A percentile compares a stretch with the other conserved stretches of the same genome.
Evolutionary conservation across 805 yeast species (phyloP).

Genomic region (Starmera dryadoides): DNA sequence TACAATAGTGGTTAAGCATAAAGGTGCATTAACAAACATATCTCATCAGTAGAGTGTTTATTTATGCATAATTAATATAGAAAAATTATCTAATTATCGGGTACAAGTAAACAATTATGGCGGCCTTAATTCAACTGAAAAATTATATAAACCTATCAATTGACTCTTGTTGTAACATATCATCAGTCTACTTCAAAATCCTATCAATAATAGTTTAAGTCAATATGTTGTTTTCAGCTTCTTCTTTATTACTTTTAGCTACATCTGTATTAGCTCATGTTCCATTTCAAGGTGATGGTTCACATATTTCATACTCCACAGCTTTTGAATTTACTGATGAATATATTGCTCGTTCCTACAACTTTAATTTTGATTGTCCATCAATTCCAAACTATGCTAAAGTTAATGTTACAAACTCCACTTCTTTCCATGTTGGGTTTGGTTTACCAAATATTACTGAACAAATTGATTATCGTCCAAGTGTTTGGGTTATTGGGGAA

Average conservation of each 20-base stretch:
- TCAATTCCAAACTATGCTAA: background rate
- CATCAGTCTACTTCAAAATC: too few species aligned
- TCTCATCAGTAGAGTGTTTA: too few species aligned
- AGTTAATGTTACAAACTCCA: background rate
- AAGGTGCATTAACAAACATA: too few species aligned
- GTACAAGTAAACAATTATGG: too few species aligned
- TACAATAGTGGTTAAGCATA: too few species aligned
- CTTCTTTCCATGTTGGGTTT: background rate
- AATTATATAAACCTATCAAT: too few species aligned
- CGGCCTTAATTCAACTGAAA: too few species aligned
- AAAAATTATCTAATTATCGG: too few species aligned
- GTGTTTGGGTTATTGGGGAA: background rate
- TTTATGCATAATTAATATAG: too few species aligned
- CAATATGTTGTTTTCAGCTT: too few species aligned
- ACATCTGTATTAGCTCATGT: background rate
- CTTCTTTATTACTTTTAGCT: background rate
- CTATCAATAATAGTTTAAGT: too few species aligned
- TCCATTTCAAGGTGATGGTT: background rate
- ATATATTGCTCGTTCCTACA: background rate
- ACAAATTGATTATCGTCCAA: background rate
- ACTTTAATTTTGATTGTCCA: background rate
- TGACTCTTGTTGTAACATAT: too few species aligned
- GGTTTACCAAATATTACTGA: background rate
- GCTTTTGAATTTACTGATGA: background rate
- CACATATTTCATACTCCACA: background rate